These are phyloP conservation scores for Candida stauntonica DNA, from an alignment of 805 yeast species.

Conservation along the genomic window DNA sequence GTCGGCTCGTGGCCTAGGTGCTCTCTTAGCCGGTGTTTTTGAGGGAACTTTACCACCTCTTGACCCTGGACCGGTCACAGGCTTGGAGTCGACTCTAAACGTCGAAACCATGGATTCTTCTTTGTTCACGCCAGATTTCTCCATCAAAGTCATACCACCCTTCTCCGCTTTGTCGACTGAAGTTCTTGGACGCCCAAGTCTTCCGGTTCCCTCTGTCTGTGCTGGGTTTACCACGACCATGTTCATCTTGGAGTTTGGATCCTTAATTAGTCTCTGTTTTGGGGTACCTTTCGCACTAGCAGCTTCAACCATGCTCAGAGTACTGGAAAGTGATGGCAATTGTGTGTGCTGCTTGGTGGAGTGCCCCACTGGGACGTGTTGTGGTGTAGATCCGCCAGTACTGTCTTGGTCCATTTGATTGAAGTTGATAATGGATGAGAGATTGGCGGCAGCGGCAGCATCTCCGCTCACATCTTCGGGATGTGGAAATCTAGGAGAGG, in stretches of 20 bases:
- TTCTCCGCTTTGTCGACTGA: conserved; percentile 3
- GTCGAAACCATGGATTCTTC: conserved; percentile 23
- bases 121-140: conserved; percentile 15
- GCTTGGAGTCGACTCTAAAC: conserved; percentile 25
- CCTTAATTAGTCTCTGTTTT: conserved; percentile 23
- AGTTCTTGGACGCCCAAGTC: conserved; percentile 27
- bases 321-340: conserved; percentile 14
- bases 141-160: conserved; percentile 2
- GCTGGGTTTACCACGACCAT: conserved; percentile 28
- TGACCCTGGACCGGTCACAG: conserved; percentile 27
- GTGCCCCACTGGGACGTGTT: not conserved
- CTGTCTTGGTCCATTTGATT: conserved; percentile 13
- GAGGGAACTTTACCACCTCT: conserved; percentile 20
- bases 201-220: conserved; percentile 20
- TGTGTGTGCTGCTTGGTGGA: conserved; percentile 6
- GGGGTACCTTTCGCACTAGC: not conserved
- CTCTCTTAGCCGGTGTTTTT: not conserved
- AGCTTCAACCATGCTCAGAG: conserved; percentile 4
- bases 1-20: no score
- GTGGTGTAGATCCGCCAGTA: conserved; percentile 1
- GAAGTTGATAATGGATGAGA: conserved; percentile 26
- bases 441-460: conserved; percentile 23
- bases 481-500: no score
- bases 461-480: not conserved
- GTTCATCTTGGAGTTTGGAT: conserved; percentile 20